Evolutionary conservation across 2,329 filamentous ascomycete genomes (phyloP), one percentile per base, ranked within the genome.

Genomic region (Sarocladiaceae sp.): DNA sequence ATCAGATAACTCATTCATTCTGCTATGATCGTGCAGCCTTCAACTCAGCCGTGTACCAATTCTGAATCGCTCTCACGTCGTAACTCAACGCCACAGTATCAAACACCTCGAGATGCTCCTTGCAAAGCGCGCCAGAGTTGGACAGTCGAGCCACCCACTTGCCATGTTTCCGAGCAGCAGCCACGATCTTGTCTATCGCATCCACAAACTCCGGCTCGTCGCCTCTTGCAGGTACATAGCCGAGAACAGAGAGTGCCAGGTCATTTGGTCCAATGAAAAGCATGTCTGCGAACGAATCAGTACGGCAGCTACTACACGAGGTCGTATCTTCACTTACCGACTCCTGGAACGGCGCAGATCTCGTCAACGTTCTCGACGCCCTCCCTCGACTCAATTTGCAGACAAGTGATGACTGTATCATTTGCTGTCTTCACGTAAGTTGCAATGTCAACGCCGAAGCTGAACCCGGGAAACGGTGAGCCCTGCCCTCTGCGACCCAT

Each of bases 91-190:
- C 66, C 2, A 57, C 54, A 4, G 62, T 70, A 47, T 73, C 69
- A 53, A 63, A 73, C 12, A 37, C 53, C 23, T 55, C 45, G 35
- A 56, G 54, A 6, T 53, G 60, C 48, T 67, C 58, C 59, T 71
- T 72, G 4, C 64, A 62, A 41, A 53, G 48, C 3, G 55, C 53
- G 37, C 68, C 66, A 52, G 74, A 62, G 47, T 72, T 71, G 1
- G 67, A 63, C 61, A 75, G 63, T 2, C 69, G 63, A 0, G 61
- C 72, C 3, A 65, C 64, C 71, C 69, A 73, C 56, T 76, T 77
- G 3, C 72, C 72, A 49, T 74, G 60, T 51, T 63, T 69, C 32
- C 61, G 54, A 1, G 66, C 72, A 7, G 72, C 67, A 19, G 59
- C 53, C 3, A 69, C 60, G 23, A 72, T 66, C 52, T 64, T 71